phyloP scores from a whole-genome alignment of 1,284 basidiomycete genomes.

The Sanghuangporus sanghuang region DNA sequence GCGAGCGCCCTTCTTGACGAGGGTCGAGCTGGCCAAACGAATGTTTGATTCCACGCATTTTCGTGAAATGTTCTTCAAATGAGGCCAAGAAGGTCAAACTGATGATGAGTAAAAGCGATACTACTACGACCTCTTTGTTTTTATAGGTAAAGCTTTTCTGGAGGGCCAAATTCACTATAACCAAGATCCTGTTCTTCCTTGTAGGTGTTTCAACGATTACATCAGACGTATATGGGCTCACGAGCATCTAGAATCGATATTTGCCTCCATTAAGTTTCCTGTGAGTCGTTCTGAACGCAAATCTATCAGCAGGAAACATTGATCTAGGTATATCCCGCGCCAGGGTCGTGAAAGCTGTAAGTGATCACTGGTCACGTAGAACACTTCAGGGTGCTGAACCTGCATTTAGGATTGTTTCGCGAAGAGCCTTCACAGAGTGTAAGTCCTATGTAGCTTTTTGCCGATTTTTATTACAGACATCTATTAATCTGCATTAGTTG shows the following conservation, averaged over 20 bases:
- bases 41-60: too few species aligned
- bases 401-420: slow-evolving; percentile 10
- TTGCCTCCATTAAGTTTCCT: slow-evolving; percentile 8
- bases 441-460: not conserved
- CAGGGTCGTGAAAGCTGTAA: slow-evolving; percentile 11
- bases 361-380: not conserved
- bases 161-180: slow-evolving; percentile 2
- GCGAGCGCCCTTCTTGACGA: too few species aligned
- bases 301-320: not conserved
- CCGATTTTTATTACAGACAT: not conserved
- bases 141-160: slow-evolving; percentile 11
- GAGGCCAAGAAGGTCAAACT: too few species aligned
- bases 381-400: not conserved
- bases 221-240: not conserved
- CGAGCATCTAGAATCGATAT: slow-evolving; percentile 12
- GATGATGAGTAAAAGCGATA: too few species aligned
- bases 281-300: not conserved
- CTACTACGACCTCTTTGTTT: too few species aligned
- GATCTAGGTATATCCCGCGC: not conserved
- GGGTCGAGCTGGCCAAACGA: too few species aligned
- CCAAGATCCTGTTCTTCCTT: slow-evolving; percentile 10
- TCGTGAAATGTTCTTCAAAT: too few species aligned
- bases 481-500: not conserved
- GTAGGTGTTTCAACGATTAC: not conserved
- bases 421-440: slow-evolving; percentile 1